Base-by-base conservation (phyloP, 2,329 filamentous ascomycete genomes). In the Hypoxylon sp. region DNA sequence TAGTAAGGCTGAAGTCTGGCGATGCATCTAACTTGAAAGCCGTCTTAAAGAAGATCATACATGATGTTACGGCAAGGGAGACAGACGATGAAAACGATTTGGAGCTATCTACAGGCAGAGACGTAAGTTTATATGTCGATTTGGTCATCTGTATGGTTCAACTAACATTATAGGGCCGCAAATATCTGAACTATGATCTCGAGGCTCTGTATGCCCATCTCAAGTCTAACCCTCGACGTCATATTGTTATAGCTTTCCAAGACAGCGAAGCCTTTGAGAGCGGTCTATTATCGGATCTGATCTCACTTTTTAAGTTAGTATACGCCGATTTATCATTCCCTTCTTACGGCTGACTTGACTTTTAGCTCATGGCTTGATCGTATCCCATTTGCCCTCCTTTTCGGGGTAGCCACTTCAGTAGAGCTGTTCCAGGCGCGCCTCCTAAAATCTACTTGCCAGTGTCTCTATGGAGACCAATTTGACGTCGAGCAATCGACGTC, bases 241-340 rank as follows among this genome's bases (percentile, higher is more conserved):
- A 89, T 71, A 86, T 95, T 9, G 85, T 93, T 56, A 82, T 97
- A 52, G 89, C 91, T 0, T 89, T 96, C 65, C 90, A 94, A 76
- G 93, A 96, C 75, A 93, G 91, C 68, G 93, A 96, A 79, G 92
- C 90, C 0, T 94, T 96, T 75, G 92, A 94, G 72, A 88, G 88
- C 50, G 82, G 82, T 30, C 79, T 96, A n/a, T 80, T 97, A 11
- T 89, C 89, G 1, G 92, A 95, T 63, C 76, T 93, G 36, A 85
- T 95, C 49, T 83, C 85, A 38, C 83, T 94, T 4, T 85, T 95
- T 65, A 86, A 87, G 90, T 91, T 82, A 52, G 85, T 79, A 56
- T 81, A 80, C 63, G 84, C 83, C 3, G n/a, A 13, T 17, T 17
- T 34, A 30, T 19, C 34, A 2, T 17, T 17, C 11, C 23, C 17